Percentiles rank a stretch among this genome's conserved stretches.
These are phyloP conservation scores for Escallonia herrerae DNA, from an alignment of 129 eudicot species.

Conservation along the genomic window DNA sequence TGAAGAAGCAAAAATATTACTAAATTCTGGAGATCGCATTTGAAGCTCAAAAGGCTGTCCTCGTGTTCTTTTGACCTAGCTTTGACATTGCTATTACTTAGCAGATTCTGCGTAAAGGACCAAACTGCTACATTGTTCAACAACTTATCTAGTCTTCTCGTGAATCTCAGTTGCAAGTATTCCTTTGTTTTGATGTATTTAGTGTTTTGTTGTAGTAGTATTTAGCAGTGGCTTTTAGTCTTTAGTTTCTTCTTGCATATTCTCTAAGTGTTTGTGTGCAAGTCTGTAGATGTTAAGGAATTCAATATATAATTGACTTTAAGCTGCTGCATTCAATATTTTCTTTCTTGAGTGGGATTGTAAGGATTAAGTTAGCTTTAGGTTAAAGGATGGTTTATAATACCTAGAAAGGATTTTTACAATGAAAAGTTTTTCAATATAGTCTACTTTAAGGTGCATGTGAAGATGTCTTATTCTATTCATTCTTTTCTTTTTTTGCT, in stretches of 20 bases:
- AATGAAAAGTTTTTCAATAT: slow-evolving; percentile 22
- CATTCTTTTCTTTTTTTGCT: slow-evolving; percentile 8
- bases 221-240: neutral
- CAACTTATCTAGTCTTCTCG: too few species aligned
- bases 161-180: too few species aligned
- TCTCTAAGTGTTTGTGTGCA: neutral
- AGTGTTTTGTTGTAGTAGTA: neutral
- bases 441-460: slow-evolving; percentile 29
- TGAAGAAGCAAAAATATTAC: slow-evolving; percentile 5
- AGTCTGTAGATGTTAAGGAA: neutral
- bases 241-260: neutral
- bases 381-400: slow-evolving; percentile 13
- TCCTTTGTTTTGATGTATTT: neutral
- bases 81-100: neutral
- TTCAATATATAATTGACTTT: neutral
- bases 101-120: too few species aligned
- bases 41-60: neutral
- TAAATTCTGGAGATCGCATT: neutral
- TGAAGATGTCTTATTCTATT: slow-evolving; percentile 35
- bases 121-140: too few species aligned
- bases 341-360: slow-evolving; percentile 4
- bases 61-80: neutral
- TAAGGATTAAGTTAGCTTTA: slow-evolving; percentile 17
- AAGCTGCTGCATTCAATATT: slow-evolving; percentile 17
- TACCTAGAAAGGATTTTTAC: slow-evolving; percentile 11